Base-by-base conservation (phyloP, 495 filamentous ascomycete species). In the Apiosordaria backusii region DNA sequence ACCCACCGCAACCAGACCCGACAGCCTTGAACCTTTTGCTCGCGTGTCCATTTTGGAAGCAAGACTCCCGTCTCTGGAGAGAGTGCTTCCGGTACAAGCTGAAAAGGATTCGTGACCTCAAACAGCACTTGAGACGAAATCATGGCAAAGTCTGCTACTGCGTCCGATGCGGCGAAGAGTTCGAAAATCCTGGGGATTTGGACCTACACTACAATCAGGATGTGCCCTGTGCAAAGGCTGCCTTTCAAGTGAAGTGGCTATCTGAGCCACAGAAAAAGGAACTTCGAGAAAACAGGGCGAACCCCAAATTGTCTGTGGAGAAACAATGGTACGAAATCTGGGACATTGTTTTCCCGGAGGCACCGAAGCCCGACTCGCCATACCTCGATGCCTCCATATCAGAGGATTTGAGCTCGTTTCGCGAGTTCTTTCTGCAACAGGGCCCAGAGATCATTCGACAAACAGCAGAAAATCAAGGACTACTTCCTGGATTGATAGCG, bases 301-400 rank as follows among this genome's bases (percentile, higher is more conserved):
- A 54, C 50, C 18, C 50, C 13, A 55, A 55, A 22, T 23, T 21
- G 57, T 29, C 58, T 6, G 16, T 50, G 4, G 64, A 66, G 25
- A 25, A 61, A 50, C 64, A 66, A 7, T 66, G 64, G 64, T 66
- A 66, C 19, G 58, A 40, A 4, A 62, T 66, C 25, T 66, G 64
- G 64, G 58, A 66, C 10, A 53, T 66, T 24, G 23, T 66, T 19
- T 62, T 61, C 18, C 64, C 64, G 9, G 59, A 15, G 23, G 4
- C 55, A 13, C 55, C 58, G 4, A 40, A 18, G 24, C 64, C 64
- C 2, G 25, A 57, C 58, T 66, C 64, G 4, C 64, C 64, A 2
- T 66, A 61, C 24, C 4, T 66, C 25, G 59, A 61, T 21, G n/a
- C 18, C 13, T 21, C 22, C 2, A 23, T 62, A n/a, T 61, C 58